Evolutionary conservation across 75 land plant genomes (phyloP).

Genomic region (Cryptomeria japonica): DNA sequence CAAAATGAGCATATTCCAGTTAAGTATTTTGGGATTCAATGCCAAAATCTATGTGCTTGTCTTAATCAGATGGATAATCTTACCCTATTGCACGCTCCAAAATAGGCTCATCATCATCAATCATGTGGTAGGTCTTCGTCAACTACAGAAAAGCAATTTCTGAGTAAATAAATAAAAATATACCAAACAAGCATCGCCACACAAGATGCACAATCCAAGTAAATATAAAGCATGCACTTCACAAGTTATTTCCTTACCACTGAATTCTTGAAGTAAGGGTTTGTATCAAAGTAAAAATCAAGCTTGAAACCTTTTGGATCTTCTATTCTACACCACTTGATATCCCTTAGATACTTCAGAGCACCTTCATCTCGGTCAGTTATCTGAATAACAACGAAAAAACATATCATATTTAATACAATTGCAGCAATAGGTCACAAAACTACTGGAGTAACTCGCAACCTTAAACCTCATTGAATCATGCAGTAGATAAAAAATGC

Average conservation of each 20-base stretch:
- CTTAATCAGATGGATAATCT: background rate
- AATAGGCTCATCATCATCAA: constrained; percentile 98
- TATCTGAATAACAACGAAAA: constrained; percentile 50
- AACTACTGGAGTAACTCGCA: background rate
- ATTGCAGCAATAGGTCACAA: background rate
- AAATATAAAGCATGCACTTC: background rate
- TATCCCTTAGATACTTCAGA: constrained; percentile 83
- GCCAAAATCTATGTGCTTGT: background rate
- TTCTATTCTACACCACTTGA: constrained; percentile 79
- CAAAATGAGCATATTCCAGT: constrained; percentile 9
- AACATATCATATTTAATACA: too few species aligned
- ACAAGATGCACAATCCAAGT: background rate
- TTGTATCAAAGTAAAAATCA: constrained; percentile 84
- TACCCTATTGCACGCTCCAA: constrained; percentile 99
- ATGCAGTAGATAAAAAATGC: background rate
- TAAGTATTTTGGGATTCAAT: background rate
- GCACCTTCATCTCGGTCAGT: constrained; percentile 97
- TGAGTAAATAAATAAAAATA: background rate
- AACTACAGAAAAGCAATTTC: constrained; percentile 26
- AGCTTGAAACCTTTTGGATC: constrained; percentile 95
- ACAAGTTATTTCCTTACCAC: constrained; percentile 26
- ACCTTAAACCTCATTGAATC: background rate
- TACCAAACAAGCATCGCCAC: background rate
- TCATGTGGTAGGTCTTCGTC: constrained; percentile 97
- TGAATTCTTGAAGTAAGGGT: constrained; percentile 90